Percentiles rank a stretch among this genome's conserved stretches.
phyloP scores from a whole-genome alignment of 1,284 basidiomycete species.

The Trichosporon coremiiforme region DNA sequence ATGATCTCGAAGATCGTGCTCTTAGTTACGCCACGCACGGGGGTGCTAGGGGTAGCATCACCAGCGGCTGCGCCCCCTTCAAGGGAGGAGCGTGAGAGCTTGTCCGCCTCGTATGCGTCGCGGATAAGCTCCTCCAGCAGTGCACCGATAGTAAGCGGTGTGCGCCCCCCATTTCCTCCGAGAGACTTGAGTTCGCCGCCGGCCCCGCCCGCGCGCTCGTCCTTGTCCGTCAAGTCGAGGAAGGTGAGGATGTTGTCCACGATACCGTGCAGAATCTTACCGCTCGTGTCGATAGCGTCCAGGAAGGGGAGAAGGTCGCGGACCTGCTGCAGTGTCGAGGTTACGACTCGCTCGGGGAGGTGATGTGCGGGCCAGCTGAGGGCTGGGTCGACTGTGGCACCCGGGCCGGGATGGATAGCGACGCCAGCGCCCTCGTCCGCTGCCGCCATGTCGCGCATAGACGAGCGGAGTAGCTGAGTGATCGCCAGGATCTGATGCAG shows the following conservation, averaged over 20 bases:
- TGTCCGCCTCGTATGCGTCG: constrained; percentile 46
- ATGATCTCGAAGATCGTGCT: background rate
- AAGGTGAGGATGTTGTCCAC: constrained; percentile 55
- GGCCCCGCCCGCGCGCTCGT: constrained; percentile 23
- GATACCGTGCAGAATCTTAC: constrained; percentile 52
- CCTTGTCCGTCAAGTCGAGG: constrained; percentile 45
- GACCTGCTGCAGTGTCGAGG: constrained; percentile 43
- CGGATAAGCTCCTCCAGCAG: constrained; percentile 51
- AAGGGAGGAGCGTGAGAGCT: constrained; percentile 48
- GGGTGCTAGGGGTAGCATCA: background rate
- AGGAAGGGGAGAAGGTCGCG: constrained; percentile 48
- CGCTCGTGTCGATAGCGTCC: constrained; percentile 53
- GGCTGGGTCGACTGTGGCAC: background rate
- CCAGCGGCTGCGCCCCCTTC: constrained; percentile 21
- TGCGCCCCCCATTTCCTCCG: constrained; percentile 28
- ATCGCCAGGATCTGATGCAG: constrained; percentile 55
- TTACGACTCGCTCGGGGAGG: background rate
- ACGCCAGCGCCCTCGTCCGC: background rate
- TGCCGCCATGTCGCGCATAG: constrained; percentile 45
- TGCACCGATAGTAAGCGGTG: constrained; percentile 38
- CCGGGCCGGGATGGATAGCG: too few relatives aligned
- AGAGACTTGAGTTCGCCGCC: background rate
- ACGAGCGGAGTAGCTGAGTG: constrained; percentile 49
- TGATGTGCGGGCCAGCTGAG: constrained; percentile 24
- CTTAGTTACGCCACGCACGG: background rate